phyloP scores from a whole-genome alignment of 2,329 filamentous ascomycete species.

The Sporothrix variecibatus region DNA sequence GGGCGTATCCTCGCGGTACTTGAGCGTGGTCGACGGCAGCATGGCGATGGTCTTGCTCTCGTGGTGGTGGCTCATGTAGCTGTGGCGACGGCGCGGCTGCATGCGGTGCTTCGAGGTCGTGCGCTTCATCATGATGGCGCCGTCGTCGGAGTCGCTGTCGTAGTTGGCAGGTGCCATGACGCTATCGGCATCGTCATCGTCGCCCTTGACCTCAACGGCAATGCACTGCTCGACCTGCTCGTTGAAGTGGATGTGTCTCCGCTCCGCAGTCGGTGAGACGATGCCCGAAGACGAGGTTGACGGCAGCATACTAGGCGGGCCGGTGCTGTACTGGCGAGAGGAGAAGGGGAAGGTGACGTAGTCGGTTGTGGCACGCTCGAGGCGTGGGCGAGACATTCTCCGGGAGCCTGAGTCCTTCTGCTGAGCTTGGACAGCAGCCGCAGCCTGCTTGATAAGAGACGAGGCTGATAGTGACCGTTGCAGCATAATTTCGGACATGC shows the following conservation, averaged over 20 bases:
- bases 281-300: slow-evolving; percentile 72
- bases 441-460: slow-evolving; percentile 85
- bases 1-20: slow-evolving; percentile 76
- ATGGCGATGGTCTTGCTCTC: slow-evolving; percentile 87
- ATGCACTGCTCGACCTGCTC: slow-evolving; percentile 96
- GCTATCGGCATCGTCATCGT: slow-evolving; percentile 71
- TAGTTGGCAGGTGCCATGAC: slow-evolving; percentile 46
- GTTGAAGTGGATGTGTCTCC: slow-evolving; percentile 93
- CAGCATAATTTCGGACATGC: slow-evolving; percentile 93
- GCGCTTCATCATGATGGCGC: slow-evolving; percentile 79
- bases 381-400: slow-evolving; percentile 52
- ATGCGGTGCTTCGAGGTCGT: slow-evolving; percentile 59
- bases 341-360: slow-evolving; percentile 66
- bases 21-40: slow-evolving; percentile 82
- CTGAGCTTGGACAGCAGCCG: slow-evolving; percentile 82
- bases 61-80: slow-evolving; percentile 39
- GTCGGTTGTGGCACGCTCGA: slow-evolving; percentile 68
- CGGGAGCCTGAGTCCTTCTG: slow-evolving; percentile 57
- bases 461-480: slow-evolving; percentile 86
- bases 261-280: slow-evolving; percentile 62
- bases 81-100: slow-evolving; percentile 51
- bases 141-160: slow-evolving; percentile 73
- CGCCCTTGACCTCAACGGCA: slow-evolving; percentile 82
- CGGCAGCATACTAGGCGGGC: slow-evolving; percentile 64
- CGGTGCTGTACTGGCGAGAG: slow-evolving; percentile 61